Percentiles rank a stretch among this genome's conserved stretches.
Evolutionary conservation across 164 flowering plant genomes (phyloP).

Genomic region (Umbellularia californica): DNA sequence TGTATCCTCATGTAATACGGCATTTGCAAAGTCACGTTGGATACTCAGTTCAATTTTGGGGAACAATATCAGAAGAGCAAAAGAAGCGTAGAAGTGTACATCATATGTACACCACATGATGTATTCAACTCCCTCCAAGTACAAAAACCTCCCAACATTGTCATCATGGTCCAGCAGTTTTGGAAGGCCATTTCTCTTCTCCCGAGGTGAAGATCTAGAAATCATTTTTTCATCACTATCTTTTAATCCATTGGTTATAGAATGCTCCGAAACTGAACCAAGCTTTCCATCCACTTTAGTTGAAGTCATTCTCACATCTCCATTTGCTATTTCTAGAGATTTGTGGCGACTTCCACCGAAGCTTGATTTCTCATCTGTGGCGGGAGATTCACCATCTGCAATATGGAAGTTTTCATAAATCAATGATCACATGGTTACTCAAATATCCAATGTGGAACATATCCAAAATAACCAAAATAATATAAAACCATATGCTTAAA

Average conservation of each 20-base stretch:
- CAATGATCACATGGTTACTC: background rate
- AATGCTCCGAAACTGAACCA: slow-evolving; percentile 20
- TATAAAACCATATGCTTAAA: background rate
- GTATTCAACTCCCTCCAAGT: slow-evolving; percentile 90
- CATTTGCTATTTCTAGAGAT: slow-evolving; percentile 16
- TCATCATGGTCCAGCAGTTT: slow-evolving; percentile 32
- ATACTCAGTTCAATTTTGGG: slow-evolving; percentile 85
- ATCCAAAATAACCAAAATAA: slow-evolving; percentile 3
- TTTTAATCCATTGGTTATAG: slow-evolving; percentile 15
- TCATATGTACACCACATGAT: slow-evolving; percentile 96
- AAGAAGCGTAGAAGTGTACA: slow-evolving; percentile 93
- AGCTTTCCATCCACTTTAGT: slow-evolving; percentile 23
- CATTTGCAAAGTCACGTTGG: slow-evolving; percentile 90
- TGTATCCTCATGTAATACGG: slow-evolving; percentile 77
- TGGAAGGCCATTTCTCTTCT: background rate
- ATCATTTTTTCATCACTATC: slow-evolving; percentile 20
- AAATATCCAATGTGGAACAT: background rate
- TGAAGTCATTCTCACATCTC: slow-evolving; percentile 23
- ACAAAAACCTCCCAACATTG: slow-evolving; percentile 84
- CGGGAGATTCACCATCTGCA: slow-evolving; percentile 55
- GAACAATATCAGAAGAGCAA: slow-evolving; percentile 77
- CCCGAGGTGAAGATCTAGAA: slow-evolving; percentile 6
- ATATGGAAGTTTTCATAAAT: background rate
- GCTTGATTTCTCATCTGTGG: slow-evolving; percentile 15
- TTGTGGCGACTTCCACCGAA: slow-evolving; percentile 16